These are phyloP conservation scores for Skeletonema grethae DNA, from an alignment of 108 stramenopile genomes.

Conservation along the genomic window DNA sequence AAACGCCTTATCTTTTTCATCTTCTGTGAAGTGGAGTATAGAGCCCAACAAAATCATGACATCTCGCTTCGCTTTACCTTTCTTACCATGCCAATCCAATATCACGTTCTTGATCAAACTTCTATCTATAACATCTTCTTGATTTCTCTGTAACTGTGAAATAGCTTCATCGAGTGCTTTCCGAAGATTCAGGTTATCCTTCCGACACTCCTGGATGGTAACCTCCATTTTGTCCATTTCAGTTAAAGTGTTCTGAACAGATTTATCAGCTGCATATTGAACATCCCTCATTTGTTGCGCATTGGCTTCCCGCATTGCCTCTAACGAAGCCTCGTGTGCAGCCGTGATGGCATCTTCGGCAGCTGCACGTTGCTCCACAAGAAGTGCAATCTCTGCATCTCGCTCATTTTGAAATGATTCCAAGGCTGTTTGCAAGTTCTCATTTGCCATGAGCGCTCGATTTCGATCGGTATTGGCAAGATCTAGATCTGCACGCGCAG, in stretches of 20 bases:
- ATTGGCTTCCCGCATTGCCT: slow-evolving; percentile 62
- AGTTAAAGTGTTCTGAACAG: slow-evolving; percentile 60
- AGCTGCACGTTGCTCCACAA: slow-evolving; percentile 68
- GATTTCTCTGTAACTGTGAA: slow-evolving; percentile 76
- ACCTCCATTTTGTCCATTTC: slow-evolving; percentile 63
- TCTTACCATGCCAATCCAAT: slow-evolving; percentile 82
- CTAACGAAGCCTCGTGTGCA: slow-evolving; percentile 71
- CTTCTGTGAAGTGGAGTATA: slow-evolving; percentile 84
- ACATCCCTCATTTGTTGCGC: slow-evolving; percentile 64
- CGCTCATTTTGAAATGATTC: slow-evolving; percentile 87
- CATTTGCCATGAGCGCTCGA: slow-evolving; percentile 69
- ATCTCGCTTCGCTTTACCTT: slow-evolving; percentile 73
- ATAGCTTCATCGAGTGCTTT: slow-evolving; percentile 89
- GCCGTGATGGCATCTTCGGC: slow-evolving; percentile 68
- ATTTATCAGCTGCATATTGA: slow-evolving; percentile 61
- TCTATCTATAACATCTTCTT: slow-evolving; percentile 91
- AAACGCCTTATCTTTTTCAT: slow-evolving; percentile 80
- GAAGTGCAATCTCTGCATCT: slow-evolving; percentile 75
- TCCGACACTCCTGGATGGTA: slow-evolving; percentile 49
- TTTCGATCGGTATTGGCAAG: slow-evolving; percentile 71
- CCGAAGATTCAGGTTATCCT: slow-evolving; percentile 77
- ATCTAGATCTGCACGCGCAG: slow-evolving; percentile 75
- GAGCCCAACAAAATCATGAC: slow-evolving; percentile 85
- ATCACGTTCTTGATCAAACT: slow-evolving; percentile 88
- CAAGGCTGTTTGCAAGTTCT: slow-evolving; percentile 78